Percentiles rank a stretch among this genome's conserved stretches.
Evolutionary conservation across 1,139 yeast species (phyloP).

Genomic region (Nakaseomyces nivariensis): DNA sequence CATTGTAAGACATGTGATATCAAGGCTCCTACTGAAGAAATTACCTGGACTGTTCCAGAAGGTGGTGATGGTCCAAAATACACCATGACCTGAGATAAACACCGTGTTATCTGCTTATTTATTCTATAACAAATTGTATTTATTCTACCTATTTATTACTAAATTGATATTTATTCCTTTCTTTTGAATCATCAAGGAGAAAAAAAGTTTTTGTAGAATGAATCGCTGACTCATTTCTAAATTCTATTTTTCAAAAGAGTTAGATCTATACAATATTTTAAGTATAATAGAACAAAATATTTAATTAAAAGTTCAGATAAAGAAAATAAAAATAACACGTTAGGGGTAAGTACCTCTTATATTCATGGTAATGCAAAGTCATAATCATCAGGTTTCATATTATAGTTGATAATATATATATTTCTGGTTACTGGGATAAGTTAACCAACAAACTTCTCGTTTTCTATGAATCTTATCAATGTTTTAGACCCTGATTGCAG

Average conservation of each 20-base stretch:
- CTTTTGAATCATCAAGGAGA: not conserved
- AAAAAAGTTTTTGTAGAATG: no score
- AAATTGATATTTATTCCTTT: not conserved
- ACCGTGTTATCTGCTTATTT: no score
- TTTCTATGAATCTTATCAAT: slow-evolving; percentile 77
- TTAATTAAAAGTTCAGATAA: not conserved
- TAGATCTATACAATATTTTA: no score
- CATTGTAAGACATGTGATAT: slow-evolving; percentile 98
- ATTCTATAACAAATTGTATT: not conserved
- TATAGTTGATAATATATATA: not conserved
- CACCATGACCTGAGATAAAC: slow-evolving; percentile 25
- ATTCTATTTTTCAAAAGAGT: not conserved
- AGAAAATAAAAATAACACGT: not conserved
- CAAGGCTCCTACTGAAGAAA: slow-evolving; percentile 90
- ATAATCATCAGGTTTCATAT: not conserved
- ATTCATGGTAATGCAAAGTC: not conserved
- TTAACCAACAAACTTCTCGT: slow-evolving; percentile 38
- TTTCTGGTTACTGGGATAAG: not conserved
- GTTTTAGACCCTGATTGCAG: slow-evolving; percentile 84
- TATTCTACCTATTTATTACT: not conserved
- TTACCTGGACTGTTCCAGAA: slow-evolving; percentile 91
- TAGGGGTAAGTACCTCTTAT: no score
- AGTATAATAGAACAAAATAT: no score
- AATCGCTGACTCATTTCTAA: no score
- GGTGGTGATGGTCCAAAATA: slow-evolving; percentile 98